Evolutionary conservation across 225 moss, liverwort and hornwort genomes (phyloP).

Genomic region (Pseudoscleropodium purum): DNA sequence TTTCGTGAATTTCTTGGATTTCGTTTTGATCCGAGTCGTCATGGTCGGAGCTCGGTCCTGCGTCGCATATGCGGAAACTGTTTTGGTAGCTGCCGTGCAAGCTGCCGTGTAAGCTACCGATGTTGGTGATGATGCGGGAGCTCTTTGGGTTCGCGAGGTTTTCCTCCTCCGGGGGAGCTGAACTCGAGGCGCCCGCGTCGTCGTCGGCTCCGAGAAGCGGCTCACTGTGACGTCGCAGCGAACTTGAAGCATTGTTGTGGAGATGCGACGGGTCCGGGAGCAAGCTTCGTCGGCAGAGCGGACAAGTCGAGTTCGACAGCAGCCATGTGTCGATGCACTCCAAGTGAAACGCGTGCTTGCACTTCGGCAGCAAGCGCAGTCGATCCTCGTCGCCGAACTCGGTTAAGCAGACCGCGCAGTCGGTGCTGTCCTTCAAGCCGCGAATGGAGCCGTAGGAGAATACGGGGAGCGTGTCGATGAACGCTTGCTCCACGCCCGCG

Average conservation of each 20-base stretch:
- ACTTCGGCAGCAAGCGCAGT: constrained; percentile 40
- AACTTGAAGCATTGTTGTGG: background rate
- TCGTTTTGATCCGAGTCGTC: constrained; percentile 15
- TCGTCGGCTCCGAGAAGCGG: background rate
- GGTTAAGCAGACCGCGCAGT: constrained; percentile 50
- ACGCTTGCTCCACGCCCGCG: constrained; percentile 72
- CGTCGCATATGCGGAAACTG: constrained; percentile 24
- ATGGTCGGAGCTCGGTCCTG: background rate
- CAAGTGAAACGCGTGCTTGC: constrained; percentile 56
- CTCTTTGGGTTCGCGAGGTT: background rate
- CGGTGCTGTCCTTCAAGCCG: constrained; percentile 67
- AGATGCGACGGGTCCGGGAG: constrained; percentile 23
- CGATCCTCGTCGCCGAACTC: constrained; percentile 52
- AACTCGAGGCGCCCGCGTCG: background rate
- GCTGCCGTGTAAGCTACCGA: background rate
- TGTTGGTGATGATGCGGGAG: background rate
- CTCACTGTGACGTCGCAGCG: background rate
- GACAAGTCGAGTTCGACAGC: constrained; percentile 52
- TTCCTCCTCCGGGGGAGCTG: background rate
- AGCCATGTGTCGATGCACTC: constrained; percentile 62
- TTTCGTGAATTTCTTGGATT: constrained; percentile 9
- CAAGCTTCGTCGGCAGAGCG: constrained; percentile 52
- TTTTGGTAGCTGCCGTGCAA: constrained; percentile 22
- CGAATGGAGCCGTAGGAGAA: constrained; percentile 62
- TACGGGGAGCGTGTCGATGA: constrained; percentile 66